Percentiles rank a stretch among this genome's conserved stretches.
Evolutionary conservation across 345 rosid genomes (phyloP).

Genomic region (Moricandia arvensis): DNA sequence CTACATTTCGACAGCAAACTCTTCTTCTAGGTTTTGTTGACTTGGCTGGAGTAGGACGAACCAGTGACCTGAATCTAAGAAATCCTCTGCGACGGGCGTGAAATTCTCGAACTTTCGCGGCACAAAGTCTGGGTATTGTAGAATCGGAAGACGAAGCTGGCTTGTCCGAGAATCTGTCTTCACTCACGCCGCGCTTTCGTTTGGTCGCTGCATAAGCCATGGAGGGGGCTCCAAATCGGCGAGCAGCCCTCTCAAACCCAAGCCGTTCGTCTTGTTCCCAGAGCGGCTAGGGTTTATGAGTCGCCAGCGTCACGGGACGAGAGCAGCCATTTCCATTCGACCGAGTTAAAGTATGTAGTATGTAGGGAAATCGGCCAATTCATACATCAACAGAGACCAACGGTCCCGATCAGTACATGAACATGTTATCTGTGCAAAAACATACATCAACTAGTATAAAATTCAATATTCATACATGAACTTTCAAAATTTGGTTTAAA

Average conservation of each 20-base stretch:
- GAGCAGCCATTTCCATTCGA: not conserved
- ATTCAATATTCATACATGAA: too few relatives aligned
- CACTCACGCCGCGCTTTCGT: not conserved
- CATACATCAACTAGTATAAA: too few relatives aligned
- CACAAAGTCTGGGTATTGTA: not conserved
- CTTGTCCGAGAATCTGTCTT: not conserved
- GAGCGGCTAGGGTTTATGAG: not conserved
- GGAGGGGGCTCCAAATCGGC: not conserved
- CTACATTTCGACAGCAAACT: conserved; percentile 17
- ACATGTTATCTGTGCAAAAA: too few relatives aligned
- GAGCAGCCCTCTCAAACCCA: not conserved
- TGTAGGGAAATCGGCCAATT: too few relatives aligned
- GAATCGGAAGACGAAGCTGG: conserved; percentile 1
- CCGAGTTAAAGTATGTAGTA: too few relatives aligned
- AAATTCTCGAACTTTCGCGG: conserved; percentile 37
- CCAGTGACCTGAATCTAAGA: conserved; percentile 42
- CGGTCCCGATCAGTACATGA: too few relatives aligned
- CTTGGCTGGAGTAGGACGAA: conserved; percentile 1
- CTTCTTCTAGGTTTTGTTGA: not conserved
- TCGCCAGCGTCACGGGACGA: not conserved
- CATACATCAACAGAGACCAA: too few relatives aligned
- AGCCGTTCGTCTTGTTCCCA: not conserved
- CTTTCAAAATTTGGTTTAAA: too few relatives aligned
- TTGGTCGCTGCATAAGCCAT: not conserved
- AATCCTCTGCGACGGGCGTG: conserved; percentile 61